Conservation (phyloP, 345 rosid genomes). For the Kandelia obovata region DNA sequence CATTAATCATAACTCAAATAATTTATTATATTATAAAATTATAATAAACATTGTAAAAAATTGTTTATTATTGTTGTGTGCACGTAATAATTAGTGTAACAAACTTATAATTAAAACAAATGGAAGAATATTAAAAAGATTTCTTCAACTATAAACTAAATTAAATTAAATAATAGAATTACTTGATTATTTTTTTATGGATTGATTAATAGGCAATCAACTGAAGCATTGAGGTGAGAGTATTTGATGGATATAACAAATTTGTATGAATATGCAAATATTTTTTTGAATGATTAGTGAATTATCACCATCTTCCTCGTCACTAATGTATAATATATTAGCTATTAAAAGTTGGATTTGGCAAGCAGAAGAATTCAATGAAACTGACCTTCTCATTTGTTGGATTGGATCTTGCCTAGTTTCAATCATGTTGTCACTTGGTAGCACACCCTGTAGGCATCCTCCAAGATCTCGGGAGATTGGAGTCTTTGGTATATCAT, state of each 20-base stretch:
- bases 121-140: not conserved
- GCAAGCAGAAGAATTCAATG: slow-evolving; percentile 37
- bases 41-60: too few species aligned
- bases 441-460: not conserved
- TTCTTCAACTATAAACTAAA: too few species aligned
- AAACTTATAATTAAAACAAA: too few species aligned
- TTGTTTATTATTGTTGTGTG: too few species aligned
- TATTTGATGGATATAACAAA: not conserved
- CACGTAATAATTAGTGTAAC: too few species aligned
- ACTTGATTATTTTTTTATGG: not conserved
- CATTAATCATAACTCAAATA: too few species aligned
- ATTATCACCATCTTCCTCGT: slow-evolving; percentile 28
- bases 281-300: too few species aligned
- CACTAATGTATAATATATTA: slow-evolving; percentile 34
- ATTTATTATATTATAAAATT: too few species aligned
- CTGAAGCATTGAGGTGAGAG: too few species aligned
- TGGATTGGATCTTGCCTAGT: slow-evolving; percentile 9
- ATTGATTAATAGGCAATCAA: not conserved
- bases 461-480: not conserved
- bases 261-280: not conserved
- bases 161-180: too few species aligned
- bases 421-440: slow-evolving; percentile 1
- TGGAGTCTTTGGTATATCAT: slow-evolving; percentile 15
- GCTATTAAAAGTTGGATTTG: slow-evolving; percentile 36
- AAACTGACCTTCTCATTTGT: slow-evolving; percentile 51